Conservation (phyloP, 768 basidiomycete genomes). For the Suillus americanus region DNA sequence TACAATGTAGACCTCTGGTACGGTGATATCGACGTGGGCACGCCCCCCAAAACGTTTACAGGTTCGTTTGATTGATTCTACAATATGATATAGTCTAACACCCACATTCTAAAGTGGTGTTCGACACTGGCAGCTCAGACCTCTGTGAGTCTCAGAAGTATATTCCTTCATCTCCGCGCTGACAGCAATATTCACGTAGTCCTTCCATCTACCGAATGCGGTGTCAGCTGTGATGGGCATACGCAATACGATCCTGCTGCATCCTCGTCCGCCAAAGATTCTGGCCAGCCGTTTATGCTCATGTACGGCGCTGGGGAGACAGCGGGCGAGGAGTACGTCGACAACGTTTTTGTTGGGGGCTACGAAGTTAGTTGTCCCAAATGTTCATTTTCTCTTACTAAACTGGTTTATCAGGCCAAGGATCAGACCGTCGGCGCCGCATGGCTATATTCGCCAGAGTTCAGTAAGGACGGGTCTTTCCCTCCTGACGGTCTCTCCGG, state of each 20-base stretch:
- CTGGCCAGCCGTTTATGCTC: conserved; percentile 23
- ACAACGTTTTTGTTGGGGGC: conserved; percentile 36
- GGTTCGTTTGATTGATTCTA: conserved; percentile 23
- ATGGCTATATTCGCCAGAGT: conserved; percentile 25
- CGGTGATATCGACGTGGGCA: conserved; percentile 39
- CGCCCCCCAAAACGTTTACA: conserved; percentile 38
- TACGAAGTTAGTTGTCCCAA: conserved; percentile 22
- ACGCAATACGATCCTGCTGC: conserved; percentile 21
- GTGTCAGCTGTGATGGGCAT: conserved; percentile 25
- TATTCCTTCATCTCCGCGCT: no score
- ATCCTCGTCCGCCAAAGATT: conserved; percentile 25
- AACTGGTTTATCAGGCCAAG: conserved; percentile 21
- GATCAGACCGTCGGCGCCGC: conserved; percentile 41
- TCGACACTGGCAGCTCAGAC: conserved; percentile 53
- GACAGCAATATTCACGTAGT: conserved; percentile 22
- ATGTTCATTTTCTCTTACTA: not conserved
- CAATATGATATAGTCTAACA: not conserved
- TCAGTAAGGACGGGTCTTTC: conserved; percentile 15
- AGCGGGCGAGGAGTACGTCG: conserved; percentile 33
- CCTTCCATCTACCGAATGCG: conserved; percentile 27
- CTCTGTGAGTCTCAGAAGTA: conserved; percentile 19
- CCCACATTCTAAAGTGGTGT: conserved; percentile 23
- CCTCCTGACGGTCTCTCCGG: conserved; percentile 41
- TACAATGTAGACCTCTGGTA: conserved; percentile 17
- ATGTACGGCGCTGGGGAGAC: conserved; percentile 39